Evolutionary conservation across 2,329 filamentous ascomycete genomes (phyloP), one percentile per base, ranked within the genome.

Genomic region (Cercospora sp.): DNA sequence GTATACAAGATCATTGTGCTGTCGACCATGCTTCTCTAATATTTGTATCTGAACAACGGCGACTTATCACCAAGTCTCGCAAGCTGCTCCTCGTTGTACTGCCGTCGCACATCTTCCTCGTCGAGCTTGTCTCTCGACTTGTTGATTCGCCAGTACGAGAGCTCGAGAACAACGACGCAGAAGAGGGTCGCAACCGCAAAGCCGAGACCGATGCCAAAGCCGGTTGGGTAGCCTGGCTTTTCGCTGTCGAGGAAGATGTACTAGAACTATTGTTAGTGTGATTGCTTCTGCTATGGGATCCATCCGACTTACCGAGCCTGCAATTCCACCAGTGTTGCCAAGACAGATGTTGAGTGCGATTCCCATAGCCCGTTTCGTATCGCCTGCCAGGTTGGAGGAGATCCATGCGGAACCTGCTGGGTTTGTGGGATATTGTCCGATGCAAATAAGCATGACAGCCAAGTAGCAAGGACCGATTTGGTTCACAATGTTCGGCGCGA

Each of bases 31-130:
- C 36, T 39, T n/a, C 36, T 39, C 36, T 39, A 39, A 39, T 39
- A 39, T n/a, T 39, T 39, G 36, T 39, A 81, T 69, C 75, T 78
- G 66, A 79, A 81, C 66, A 80, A 71, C 3, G 79, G 79, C 60
- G 75, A 78, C 61, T 76, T 72, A 69, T 80, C 78, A 1, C 79
- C 79, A 76, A 80, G 76, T 66, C 75, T 75, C 59, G 75, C 74
- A 53, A 80, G 60, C 57, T 60, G 63, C 57, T 60, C 63, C n/a
- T 78, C 75, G 1, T 72, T 76, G 69, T 79, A 80, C 26, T 75
- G 75, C 10, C 70, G 73, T n/a, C 75, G 55, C 23, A 31, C 63
- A 42, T 59, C 53, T 13, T 42, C 33, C 33, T 79, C 77, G 8
- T 74, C 71, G 48, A 77, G 70, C 31, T 68, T 69, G 26, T 74